Conservation (phyloP, 139 green algal species). For the Micractinium sp. region DNA sequence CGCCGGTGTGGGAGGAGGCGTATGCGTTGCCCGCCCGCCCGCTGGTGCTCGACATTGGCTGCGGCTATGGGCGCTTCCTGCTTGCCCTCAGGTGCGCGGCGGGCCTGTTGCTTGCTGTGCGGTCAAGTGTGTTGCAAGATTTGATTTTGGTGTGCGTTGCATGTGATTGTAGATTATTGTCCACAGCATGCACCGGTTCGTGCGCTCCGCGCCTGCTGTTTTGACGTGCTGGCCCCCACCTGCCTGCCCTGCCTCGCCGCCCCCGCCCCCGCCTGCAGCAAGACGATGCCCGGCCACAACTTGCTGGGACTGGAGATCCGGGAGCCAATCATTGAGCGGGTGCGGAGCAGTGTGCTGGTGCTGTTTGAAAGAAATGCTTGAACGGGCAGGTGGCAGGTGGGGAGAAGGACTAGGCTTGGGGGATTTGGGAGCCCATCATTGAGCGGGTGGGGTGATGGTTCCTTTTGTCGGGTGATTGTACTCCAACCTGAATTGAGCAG, state of each 20-base stretch:
- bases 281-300: slow-evolving; percentile 61
- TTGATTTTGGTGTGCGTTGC: too few relatives aligned
- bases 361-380: too few relatives aligned
- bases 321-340: slow-evolving; percentile 70
- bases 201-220: too few relatives aligned
- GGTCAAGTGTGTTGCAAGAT: slow-evolving; percentile 5
- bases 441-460: too few relatives aligned
- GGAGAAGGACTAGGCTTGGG: too few relatives aligned
- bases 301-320: slow-evolving; percentile 89
- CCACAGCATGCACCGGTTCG: too few relatives aligned
- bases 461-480: too few relatives aligned
- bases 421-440: too few relatives aligned
- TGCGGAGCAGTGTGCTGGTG: too few relatives aligned
- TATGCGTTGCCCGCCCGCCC: slow-evolving; percentile 67
- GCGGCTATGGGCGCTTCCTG: slow-evolving; percentile 82
- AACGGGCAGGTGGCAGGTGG: too few relatives aligned
- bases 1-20: slow-evolving; percentile 60
- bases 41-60: slow-evolving; percentile 87
- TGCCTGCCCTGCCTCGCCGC: background rate
- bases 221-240: background rate
- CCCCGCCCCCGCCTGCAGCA: slow-evolving; percentile 1
- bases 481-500: too few relatives aligned
- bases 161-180: too few relatives aligned
- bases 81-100: slow-evolving; percentile 49
- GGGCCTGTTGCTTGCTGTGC: background rate